Conservation (phyloP, 768 basidiomycete species). For the Tremella mesenterica region DNA sequence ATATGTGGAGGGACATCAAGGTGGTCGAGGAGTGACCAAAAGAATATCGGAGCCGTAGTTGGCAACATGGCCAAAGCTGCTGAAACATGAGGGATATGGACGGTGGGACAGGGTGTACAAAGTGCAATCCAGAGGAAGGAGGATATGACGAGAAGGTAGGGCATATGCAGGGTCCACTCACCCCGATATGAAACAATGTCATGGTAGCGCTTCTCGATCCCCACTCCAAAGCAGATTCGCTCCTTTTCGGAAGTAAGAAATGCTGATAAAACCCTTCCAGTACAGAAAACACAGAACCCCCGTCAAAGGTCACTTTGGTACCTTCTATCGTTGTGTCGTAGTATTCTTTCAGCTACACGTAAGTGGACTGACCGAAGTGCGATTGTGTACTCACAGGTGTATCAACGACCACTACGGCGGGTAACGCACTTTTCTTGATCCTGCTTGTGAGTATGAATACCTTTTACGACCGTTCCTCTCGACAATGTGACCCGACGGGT, state of each 20-base stretch:
- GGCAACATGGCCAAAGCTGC: no score
- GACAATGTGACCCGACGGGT: no score
- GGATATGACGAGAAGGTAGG: no score
- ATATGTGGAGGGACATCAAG: no score
- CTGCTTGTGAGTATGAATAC: no score
- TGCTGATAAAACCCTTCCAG: slow-evolving; percentile 57
- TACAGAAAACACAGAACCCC: slow-evolving; percentile 56
- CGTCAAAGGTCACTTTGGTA: slow-evolving; percentile 53
- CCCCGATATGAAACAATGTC: slow-evolving; percentile 30
- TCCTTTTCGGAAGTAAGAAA: slow-evolving; percentile 33
- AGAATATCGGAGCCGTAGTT: no score
- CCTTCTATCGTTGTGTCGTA: slow-evolving; percentile 61
- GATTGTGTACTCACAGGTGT: slow-evolving; percentile 54
- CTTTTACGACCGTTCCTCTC: no score
- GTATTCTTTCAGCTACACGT: slow-evolving; percentile 59
- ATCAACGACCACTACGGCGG: slow-evolving; percentile 65
- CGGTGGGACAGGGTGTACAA: no score
- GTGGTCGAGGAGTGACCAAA: no score
- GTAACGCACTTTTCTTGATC: slow-evolving; percentile 38
- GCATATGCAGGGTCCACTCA: slow-evolving; percentile 17
- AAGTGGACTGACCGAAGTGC: background rate
- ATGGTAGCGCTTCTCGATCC: slow-evolving; percentile 38
- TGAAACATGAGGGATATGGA: no score
- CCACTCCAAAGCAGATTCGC: slow-evolving; percentile 38
- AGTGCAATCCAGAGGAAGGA: no score